phyloP scores from a whole-genome alignment of 805 yeast species.

The Starmerella kuoi region DNA sequence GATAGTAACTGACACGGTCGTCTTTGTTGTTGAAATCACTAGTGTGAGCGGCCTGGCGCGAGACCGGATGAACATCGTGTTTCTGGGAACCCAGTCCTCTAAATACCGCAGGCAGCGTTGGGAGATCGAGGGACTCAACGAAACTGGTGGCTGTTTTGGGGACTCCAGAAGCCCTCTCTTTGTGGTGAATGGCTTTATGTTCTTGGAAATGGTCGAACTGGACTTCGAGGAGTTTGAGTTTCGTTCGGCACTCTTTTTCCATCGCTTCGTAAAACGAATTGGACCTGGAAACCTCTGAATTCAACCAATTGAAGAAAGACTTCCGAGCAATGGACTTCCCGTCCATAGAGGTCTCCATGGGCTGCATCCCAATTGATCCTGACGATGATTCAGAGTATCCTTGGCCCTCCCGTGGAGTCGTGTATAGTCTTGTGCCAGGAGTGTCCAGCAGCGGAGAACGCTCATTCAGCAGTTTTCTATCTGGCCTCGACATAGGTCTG shows the following conservation, averaged over 20 bases:
- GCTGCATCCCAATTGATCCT: conserved; percentile 12
- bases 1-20: conserved; percentile 40
- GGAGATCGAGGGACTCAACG: conserved; percentile 15
- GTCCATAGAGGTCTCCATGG: conserved; percentile 5
- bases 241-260: conserved; percentile 47
- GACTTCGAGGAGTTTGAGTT: conserved; percentile 51
- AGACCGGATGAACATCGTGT: neutral
- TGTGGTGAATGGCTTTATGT: conserved; percentile 27
- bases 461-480: conserved; percentile 14
- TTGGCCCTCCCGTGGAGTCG: conserved; percentile 6
- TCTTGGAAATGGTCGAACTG: conserved; percentile 49
- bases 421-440: conserved; percentile 1
- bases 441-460: conserved; percentile 22
- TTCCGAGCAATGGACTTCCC: conserved; percentile 28
- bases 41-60: conserved; percentile 7
- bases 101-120: conserved; percentile 14
- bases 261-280: conserved; percentile 47
- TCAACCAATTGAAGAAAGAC: conserved; percentile 56
- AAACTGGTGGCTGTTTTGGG: neutral
- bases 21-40: conserved; percentile 15
- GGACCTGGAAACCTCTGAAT: conserved; percentile 46
- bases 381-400: neutral
- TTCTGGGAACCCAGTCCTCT: neutral
- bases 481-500: too few relatives aligned
- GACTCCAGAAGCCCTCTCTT: conserved; percentile 3